Evolutionary conservation across 345 rosid genomes (phyloP).

Genomic region (Sisymbrium altissimum): DNA sequence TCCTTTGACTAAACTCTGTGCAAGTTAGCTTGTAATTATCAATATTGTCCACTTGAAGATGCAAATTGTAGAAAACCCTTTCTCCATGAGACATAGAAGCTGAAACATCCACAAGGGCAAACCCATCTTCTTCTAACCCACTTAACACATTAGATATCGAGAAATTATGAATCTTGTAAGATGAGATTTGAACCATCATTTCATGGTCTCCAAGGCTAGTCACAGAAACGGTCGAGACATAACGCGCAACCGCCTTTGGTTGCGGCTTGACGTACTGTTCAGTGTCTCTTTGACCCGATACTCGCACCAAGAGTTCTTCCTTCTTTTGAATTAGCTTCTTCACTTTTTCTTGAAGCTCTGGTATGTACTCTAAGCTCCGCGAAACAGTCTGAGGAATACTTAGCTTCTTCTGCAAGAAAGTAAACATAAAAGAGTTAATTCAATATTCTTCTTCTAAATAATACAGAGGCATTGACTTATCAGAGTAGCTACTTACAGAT

Average conservation of each 20-base stretch:
- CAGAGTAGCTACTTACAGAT: conserved; percentile 35
- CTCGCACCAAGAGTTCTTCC: conserved; percentile 39
- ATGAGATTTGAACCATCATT: conserved; percentile 45
- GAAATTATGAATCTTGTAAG: conserved; percentile 24
- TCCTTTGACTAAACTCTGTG: conserved; percentile 35
- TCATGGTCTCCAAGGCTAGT: conserved; percentile 42
- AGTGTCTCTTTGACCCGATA: conserved; percentile 24
- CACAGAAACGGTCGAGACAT: conserved; percentile 35
- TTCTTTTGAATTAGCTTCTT: conserved; percentile 39
- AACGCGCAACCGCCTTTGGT: conserved; percentile 19
- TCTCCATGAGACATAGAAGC: conserved; percentile 52
- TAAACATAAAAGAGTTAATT: background rate
- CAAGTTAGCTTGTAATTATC: conserved; percentile 23
- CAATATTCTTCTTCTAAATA: background rate
- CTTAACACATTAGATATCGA: conserved; percentile 43
- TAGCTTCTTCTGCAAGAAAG: conserved; percentile 42
- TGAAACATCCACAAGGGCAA: conserved; percentile 47
- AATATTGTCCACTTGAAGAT: conserved; percentile 46
- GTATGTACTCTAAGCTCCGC: conserved; percentile 45
- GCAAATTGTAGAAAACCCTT: conserved; percentile 50
- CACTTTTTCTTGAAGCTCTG: conserved; percentile 44
- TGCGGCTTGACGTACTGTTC: conserved; percentile 11
- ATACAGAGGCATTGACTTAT: background rate
- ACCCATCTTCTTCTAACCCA: conserved; percentile 47
- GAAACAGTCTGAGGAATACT: conserved; percentile 53